Base-by-base conservation (phyloP, 176 grass and related monocot species). In the Triticum aestivum region DNA sequence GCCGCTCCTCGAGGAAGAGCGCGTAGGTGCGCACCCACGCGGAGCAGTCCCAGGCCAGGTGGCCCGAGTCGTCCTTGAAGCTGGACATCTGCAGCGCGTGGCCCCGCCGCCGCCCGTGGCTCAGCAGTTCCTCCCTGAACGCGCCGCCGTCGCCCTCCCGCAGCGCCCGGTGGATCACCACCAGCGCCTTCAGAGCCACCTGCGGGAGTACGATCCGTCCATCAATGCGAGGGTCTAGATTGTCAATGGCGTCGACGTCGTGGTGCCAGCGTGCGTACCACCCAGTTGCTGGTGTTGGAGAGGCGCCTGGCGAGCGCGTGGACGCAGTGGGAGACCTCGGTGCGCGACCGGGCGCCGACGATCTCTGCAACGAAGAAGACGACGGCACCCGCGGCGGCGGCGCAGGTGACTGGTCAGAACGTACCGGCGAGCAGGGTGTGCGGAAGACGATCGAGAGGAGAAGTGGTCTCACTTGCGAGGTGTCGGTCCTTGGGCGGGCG, bases 231-330 rank as follows among this genome's bases (percentile, higher is more conserved):
- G 2, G 3, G 7, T 59, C 20, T 0, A 3, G 56, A 59, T 21
- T 59, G 56, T 21, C 20, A 59, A 59, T 59, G 6, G 56, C 18
- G 56, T 11, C 61, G 59, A 24, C 51, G 51, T 54, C 9, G 61
- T 11, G 18, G 58, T 61, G 64, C 68, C 9, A 9, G 70, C 44
- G 26, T 20, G 0, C 82, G 47, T 92, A 97, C 93, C 90, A 89
- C 94, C 96, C 96, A 98, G 86, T 94, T 95, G 32, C 23, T 82
- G n/a, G 96, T 98, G 89, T 98, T 98, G 75, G 91, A 86, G 42
- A 98, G 89, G 42, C 91, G 92, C 88, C 84, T 92, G 41, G 84
- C 80, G 14, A 98, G 91, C 5, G 90, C 91, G 71, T 92, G 91
- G 44, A 94, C 94, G 85, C 91, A 94, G 82, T 95, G 94, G 71